These are phyloP conservation scores for Ensete glaucum DNA, from an alignment of 176 grass and related monocot species.

Conservation along the genomic window DNA sequence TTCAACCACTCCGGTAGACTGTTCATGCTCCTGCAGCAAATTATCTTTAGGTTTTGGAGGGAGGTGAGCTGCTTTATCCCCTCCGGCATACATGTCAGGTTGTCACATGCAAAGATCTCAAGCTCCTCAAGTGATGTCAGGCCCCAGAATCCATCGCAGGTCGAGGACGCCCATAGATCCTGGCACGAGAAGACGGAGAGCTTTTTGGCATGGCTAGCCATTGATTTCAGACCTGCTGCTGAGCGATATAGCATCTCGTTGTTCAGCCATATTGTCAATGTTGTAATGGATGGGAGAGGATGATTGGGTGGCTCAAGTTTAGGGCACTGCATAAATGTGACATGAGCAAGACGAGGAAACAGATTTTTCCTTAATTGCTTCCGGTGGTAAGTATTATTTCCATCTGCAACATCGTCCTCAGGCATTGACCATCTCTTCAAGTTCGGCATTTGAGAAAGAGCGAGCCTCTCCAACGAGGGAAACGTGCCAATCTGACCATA, in stretches of 20 bases:
- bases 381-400: too few relatives aligned
- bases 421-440: slow-evolving; percentile 33
- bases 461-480: slow-evolving; percentile 38
- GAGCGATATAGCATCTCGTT: slow-evolving; percentile 24
- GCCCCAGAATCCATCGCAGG: slow-evolving; percentile 23
- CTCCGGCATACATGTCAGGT: slow-evolving; percentile 27
- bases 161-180: slow-evolving; percentile 21
- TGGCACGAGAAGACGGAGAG: slow-evolving; percentile 26
- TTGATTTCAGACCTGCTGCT: not conserved
- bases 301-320: slow-evolving; percentile 29
- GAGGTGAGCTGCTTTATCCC: slow-evolving; percentile 22
- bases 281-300: slow-evolving; percentile 30
- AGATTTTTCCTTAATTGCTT: slow-evolving; percentile 1
- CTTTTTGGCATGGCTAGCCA: not conserved
- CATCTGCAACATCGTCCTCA: not conserved
- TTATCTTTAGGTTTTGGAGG: slow-evolving; percentile 33
- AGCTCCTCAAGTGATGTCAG: slow-evolving; percentile 37
- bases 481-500: slow-evolving; percentile 4
- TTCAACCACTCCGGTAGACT: slow-evolving; percentile 44
- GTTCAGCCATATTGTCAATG: slow-evolving; percentile 29
- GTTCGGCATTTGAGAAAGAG: slow-evolving; percentile 39
- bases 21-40: slow-evolving; percentile 30
- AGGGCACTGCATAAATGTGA: slow-evolving; percentile 26
- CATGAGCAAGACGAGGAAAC: slow-evolving; percentile 39
- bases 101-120: slow-evolving; percentile 28